Conservation (phyloP, 108 stramenopile species). For the Cyclotella kingstonii region DNA sequence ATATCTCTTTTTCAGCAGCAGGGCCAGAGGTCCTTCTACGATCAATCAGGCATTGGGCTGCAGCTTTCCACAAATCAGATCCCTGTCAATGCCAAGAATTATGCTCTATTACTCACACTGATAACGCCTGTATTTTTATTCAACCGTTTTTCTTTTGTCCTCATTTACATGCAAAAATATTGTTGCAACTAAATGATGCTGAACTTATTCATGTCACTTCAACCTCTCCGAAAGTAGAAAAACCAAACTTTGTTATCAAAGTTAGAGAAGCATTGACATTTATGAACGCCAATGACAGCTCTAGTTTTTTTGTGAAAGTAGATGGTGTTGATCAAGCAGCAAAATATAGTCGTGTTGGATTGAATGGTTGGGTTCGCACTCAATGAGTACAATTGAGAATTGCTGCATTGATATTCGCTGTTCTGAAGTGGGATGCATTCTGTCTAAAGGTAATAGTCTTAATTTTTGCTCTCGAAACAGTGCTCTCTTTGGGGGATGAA, state of each 20-base stretch:
- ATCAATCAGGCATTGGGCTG: conserved; percentile 61
- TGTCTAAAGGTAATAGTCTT: too few species aligned
- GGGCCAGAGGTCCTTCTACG: conserved; percentile 62
- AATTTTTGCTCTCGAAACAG: too few species aligned
- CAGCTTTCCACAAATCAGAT: conserved; percentile 11
- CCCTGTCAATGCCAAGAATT: conserved; percentile 18
- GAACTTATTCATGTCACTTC: conserved; percentile 56
- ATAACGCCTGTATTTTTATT: conserved; percentile 36
- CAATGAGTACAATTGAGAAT: neutral
- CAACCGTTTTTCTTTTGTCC: conserved; percentile 53
- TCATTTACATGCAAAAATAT: conserved; percentile 34
- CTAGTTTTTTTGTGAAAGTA: conserved; percentile 14
- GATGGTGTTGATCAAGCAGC: conserved; percentile 11
- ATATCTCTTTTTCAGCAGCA: conserved; percentile 1
- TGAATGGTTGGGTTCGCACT: conserved; percentile 30
- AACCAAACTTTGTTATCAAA: conserved; percentile 57
- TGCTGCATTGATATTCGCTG: neutral
- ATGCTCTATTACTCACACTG: conserved; percentile 42
- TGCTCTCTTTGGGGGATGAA: too few species aligned
- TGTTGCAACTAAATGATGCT: conserved; percentile 59
- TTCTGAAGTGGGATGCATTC: neutral
- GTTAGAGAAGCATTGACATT: conserved; percentile 42
- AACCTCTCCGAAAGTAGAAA: conserved; percentile 76
- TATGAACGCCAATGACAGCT: conserved; percentile 22
- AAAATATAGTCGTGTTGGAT: conserved; percentile 32